phyloP scores from a whole-genome alignment of 176 grass and related monocot species.

The Eremochloa ophiuroides region DNA sequence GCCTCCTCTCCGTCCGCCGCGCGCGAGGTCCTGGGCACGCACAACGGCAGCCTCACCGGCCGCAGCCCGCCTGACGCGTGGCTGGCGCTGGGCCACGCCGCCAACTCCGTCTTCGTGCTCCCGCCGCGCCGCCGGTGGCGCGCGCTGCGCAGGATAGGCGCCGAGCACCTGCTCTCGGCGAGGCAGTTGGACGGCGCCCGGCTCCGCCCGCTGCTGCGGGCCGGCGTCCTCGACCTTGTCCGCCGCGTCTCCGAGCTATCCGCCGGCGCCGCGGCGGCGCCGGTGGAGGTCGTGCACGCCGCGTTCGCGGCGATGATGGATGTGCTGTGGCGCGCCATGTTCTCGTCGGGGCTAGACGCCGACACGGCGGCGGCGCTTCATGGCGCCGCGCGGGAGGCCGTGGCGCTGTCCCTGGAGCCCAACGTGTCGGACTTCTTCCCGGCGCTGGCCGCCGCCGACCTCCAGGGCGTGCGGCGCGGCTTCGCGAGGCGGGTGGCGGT shows the following conservation, averaged over 20 bases:
- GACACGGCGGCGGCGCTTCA: not conserved
- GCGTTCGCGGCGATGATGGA: constrained; percentile 26
- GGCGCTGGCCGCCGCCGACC: not conserved
- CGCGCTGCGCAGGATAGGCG: not conserved
- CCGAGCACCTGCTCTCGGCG: not conserved
- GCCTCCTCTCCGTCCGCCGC: constrained; percentile 32
- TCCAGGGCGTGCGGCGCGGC: not conserved
- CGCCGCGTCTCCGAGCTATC: not conserved
- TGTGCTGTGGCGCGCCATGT: constrained; percentile 35
- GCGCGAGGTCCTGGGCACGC: constrained; percentile 28
- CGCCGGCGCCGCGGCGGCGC: not conserved
- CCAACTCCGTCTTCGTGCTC: constrained; percentile 22
- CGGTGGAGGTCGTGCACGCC: constrained; percentile 23
- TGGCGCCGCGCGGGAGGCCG: not conserved
- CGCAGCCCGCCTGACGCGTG: constrained; percentile 36
- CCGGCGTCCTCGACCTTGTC: not conserved
- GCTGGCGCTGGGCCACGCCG: constrained; percentile 1
- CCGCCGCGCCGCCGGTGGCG: not conserved
- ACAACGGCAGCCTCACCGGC: constrained; percentile 1
- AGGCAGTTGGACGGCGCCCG: not conserved
- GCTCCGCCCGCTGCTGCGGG: not conserved
- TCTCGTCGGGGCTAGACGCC: constrained; percentile 16
- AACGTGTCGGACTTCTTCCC: not conserved
- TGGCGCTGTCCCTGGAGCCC: not conserved
- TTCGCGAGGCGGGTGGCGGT: not conserved